Conservation (phyloP, 805 yeast species). For the Vanderwaltozyma verrucispora region DNA sequence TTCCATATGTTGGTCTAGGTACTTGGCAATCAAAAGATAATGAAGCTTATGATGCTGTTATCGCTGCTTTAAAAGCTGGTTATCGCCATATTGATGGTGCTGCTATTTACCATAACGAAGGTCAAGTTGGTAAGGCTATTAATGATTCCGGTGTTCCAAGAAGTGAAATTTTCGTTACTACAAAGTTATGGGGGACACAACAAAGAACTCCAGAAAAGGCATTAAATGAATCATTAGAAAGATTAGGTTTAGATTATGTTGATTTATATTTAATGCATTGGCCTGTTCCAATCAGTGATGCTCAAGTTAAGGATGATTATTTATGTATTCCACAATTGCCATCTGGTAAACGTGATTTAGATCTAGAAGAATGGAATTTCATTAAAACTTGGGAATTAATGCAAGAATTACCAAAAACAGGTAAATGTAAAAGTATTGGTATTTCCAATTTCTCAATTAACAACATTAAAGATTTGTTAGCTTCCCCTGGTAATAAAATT, state of each 20-base stretch:
- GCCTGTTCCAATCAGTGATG: conserved; percentile 52
- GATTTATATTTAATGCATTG: conserved; percentile 76
- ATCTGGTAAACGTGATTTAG: conserved; percentile 32
- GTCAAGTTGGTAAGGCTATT: conserved; percentile 47
- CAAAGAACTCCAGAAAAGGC: conserved; percentile 42
- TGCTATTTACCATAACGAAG: conserved; percentile 56
- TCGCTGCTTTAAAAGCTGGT: conserved; percentile 50
- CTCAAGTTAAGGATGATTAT: conserved; percentile 28
- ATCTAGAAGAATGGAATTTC: conserved; percentile 32
- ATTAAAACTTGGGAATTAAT: conserved; percentile 52
- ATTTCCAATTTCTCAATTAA: conserved; percentile 60
- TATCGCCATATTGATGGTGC: conserved; percentile 77
- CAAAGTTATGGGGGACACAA: conserved; percentile 54
- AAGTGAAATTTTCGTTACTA: conserved; percentile 56
- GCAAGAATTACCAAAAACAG: conserved; percentile 47
- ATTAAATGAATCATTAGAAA: conserved; percentile 46
- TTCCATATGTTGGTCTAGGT: conserved; percentile 66
- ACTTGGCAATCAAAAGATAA: conserved; percentile 55
- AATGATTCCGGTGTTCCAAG: conserved; percentile 53
- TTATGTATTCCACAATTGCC: conserved; percentile 28
- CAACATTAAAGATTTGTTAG: conserved; percentile 41
- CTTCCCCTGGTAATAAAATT: conserved; percentile 36
- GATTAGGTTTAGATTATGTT: conserved; percentile 62
- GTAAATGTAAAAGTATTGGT: conserved; percentile 56
- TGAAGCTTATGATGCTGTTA: conserved; percentile 48